Evolutionary conservation across 2,329 filamentous ascomycete genomes (phyloP).

Genomic region (Botrytis tulipae): DNA sequence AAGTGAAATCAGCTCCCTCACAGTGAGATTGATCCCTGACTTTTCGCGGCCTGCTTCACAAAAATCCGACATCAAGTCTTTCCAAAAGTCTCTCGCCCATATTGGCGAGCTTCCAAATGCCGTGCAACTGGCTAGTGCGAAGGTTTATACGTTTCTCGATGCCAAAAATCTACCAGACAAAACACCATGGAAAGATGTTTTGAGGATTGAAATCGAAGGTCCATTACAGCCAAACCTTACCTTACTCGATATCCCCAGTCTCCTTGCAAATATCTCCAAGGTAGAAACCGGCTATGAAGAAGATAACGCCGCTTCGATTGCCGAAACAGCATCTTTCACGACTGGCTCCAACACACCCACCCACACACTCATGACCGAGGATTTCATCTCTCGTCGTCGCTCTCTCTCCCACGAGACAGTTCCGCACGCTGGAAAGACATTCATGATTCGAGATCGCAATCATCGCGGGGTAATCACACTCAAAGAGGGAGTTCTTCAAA

Average conservation of each 20-base stretch:
- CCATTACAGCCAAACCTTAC: conserved; percentile 14
- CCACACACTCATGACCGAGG: conserved; percentile 1
- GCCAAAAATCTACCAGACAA: neutral
- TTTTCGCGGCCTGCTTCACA: conserved; percentile 2
- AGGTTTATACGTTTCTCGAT: neutral
- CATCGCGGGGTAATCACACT: neutral
- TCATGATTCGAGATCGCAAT: conserved; percentile 3
- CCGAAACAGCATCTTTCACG: neutral
- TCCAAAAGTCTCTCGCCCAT: conserved; percentile 1
- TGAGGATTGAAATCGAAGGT: conserved; percentile 18
- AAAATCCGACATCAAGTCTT: neutral
- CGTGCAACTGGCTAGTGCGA: neutral
- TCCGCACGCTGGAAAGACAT: conserved; percentile 8
- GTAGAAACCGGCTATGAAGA: neutral
- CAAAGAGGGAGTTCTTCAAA: neutral
- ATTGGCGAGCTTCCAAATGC: neutral
- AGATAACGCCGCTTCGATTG: neutral
- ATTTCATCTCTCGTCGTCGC: neutral
- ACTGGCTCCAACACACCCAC: conserved; percentile 5
- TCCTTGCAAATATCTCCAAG: conserved; percentile 6
- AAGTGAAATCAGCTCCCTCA: neutral
- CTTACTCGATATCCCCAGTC: conserved; percentile 15
- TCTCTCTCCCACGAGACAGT: neutral
- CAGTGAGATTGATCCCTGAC: conserved; percentile 15
- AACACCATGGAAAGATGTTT: conserved; percentile 7